phyloP scores from a whole-genome alignment of 371 early-diverging fungal species.

The Mortierella sp. region DNA sequence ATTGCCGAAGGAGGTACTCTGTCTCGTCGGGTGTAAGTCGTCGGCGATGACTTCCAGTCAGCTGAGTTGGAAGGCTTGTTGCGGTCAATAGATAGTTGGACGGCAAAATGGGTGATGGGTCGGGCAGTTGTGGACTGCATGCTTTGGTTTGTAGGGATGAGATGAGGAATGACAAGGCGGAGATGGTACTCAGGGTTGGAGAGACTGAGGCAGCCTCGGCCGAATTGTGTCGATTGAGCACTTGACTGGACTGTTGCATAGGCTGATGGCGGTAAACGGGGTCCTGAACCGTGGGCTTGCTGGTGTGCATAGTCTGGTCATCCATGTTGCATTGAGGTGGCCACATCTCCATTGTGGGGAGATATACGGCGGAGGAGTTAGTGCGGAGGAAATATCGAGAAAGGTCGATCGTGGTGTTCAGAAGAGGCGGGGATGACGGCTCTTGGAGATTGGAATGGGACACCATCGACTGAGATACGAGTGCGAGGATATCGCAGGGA shows the following conservation, averaged over 20 bases:
- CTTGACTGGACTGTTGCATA: not conserved
- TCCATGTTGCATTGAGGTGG: not conserved
- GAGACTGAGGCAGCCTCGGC: not conserved
- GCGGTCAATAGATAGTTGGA: not conserved
- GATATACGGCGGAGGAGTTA: not conserved
- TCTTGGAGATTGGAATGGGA: not conserved
- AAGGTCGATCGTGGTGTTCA: not conserved
- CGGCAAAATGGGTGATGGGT: not conserved
- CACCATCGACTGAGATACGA: conserved; percentile 1
- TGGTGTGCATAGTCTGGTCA: not conserved
- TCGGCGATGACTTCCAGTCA: conserved; percentile 20
- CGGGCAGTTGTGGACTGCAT: not conserved
- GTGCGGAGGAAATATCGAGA: not conserved
- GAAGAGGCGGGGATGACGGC: not conserved
- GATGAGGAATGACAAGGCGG: not conserved
- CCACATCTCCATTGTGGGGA: not conserved
- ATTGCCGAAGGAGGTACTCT: conserved; percentile 29
- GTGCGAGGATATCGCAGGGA: not conserved
- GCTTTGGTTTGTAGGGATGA: not conserved
- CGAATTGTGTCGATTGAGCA: not conserved
- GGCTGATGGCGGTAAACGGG: not conserved
- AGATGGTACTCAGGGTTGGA: not conserved
- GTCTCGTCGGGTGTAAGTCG: conserved; percentile 31
- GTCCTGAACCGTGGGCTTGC: not conserved
- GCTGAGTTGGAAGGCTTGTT: not conserved